Evolutionary conservation across 805 yeast species (phyloP), one percentile per base, ranked within the genome.

Genomic region (Debaryomyces prosopidis): DNA sequence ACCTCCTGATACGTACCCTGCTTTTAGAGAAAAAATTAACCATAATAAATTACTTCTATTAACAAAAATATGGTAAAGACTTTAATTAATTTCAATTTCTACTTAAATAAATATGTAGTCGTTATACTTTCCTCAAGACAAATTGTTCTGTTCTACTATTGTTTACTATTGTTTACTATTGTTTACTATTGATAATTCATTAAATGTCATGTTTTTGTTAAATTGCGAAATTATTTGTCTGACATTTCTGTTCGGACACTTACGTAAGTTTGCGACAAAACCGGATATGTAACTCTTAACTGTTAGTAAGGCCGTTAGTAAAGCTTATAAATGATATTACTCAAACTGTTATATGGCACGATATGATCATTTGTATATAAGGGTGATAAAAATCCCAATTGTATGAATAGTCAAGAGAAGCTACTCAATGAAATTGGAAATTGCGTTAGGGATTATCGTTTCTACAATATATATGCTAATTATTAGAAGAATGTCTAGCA

Each of bases 1-100:
- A 10, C 5, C 26, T 23, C 26, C 26, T 23, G 26, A 16, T 32
- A 43, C 50, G 12, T 47, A 47, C 50, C 31, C 28, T 47, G 20
- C 44, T 41, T 14, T 34, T 17, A 36, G 39, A 36, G 37, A 47
- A 47, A 37, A 47, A 33, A 10, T 43, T 39, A 30, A 30, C 33
- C 33, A 30, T 30, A 9, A n/a, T 23, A 23, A 23, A 10, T 23
- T 10, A 23, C 26, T 23, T 23, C 9, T 23, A 7, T 7, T 23
- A 7, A 23, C 26, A 10, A 7, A 23, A 7, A 7, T 23, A 7
- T 4, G 26, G 9, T 23, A 23, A 23, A 23, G 26, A 23, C 26
- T 23, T 23, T 3, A 23, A 7, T 23, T 23, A 23, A 23, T 23
- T 23, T 23, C 26, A 23, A 23, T 7, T 23, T 23, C 26, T 23